These are phyloP conservation scores for Pistacia atlantica DNA, from an alignment of 345 rosid species.

Conservation along the genomic window DNA sequence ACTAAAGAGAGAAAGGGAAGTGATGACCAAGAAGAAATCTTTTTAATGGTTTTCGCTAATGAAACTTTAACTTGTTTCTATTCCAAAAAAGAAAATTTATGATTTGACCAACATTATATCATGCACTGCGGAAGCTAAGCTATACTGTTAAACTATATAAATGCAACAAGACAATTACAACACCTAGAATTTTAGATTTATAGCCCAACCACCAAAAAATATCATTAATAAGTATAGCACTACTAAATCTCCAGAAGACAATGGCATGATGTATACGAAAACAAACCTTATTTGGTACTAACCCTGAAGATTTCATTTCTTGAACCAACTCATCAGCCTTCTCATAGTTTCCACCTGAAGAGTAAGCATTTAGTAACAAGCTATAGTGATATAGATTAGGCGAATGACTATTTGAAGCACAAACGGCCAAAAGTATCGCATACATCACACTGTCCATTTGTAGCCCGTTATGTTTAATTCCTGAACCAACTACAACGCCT, in stretches of 20 bases:
- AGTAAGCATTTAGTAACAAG: constrained; percentile 85
- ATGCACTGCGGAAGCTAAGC: background rate
- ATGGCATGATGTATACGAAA: constrained; percentile 20
- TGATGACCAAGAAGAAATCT: no score
- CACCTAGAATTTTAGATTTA: background rate
- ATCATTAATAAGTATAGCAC: background rate
- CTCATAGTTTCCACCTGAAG: constrained; percentile 67
- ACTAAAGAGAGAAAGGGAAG: no score
- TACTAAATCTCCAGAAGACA: background rate
- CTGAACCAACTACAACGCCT: constrained; percentile 69
- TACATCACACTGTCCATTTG: constrained; percentile 80
- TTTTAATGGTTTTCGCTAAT: no score
- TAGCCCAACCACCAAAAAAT: background rate
- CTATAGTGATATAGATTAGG: constrained; percentile 85
- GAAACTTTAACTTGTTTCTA: no score
- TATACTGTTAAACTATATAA: background rate
- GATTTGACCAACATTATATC: no score
- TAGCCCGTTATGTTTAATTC: constrained; percentile 60
- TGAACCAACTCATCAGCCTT: constrained; percentile 81
- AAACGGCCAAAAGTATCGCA: constrained; percentile 83
- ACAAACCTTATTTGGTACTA: constrained; percentile 87
- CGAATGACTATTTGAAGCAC: constrained; percentile 74
- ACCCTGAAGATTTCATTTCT: constrained; percentile 76
- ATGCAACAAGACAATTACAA: background rate
- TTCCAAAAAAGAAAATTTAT: no score